phyloP scores from a whole-genome alignment of 768 basidiomycete genomes.

The Boletus coccyginus region DNA sequence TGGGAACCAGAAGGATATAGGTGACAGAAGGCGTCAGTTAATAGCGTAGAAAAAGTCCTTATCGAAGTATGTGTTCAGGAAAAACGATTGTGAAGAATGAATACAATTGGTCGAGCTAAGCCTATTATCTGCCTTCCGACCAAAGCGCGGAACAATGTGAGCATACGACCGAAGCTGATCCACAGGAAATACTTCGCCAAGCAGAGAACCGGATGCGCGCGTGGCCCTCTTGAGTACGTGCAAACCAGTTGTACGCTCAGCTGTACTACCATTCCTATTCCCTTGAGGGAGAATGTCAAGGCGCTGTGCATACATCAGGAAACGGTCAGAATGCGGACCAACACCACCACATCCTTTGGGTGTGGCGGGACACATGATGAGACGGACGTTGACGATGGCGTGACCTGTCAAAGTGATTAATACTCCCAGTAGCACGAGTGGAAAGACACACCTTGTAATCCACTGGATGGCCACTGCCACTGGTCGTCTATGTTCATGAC shows the following conservation, averaged over 20 bases:
- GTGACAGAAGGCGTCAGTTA: background rate
- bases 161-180: slow-evolving; percentile 6
- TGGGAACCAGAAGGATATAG: too few relatives aligned
- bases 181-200: slow-evolving; percentile 7
- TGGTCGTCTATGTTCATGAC: too few relatives aligned
- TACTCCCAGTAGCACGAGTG: too few relatives aligned
- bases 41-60: background rate
- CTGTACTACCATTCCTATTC: background rate
- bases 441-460: too few relatives aligned
- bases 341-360: too few relatives aligned
- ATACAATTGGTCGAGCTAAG: slow-evolving; percentile 2
- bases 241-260: background rate
- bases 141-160: slow-evolving; percentile 9
- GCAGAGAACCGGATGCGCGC: background rate
- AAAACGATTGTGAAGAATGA: slow-evolving; percentile 3
- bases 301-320: background rate
- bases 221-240: slow-evolving; percentile 4
- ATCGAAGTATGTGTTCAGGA: background rate
- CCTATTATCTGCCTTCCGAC: background rate
- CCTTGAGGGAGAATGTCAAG: background rate
- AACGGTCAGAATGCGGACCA: background rate
- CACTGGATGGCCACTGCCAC: too few relatives aligned
- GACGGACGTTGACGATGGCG: too few relatives aligned
- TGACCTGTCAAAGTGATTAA: too few relatives aligned
- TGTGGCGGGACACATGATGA: too few relatives aligned